Conservation (phyloP, 2,329 filamentous ascomycete genomes). For the Plenodomus biglobosus region DNA sequence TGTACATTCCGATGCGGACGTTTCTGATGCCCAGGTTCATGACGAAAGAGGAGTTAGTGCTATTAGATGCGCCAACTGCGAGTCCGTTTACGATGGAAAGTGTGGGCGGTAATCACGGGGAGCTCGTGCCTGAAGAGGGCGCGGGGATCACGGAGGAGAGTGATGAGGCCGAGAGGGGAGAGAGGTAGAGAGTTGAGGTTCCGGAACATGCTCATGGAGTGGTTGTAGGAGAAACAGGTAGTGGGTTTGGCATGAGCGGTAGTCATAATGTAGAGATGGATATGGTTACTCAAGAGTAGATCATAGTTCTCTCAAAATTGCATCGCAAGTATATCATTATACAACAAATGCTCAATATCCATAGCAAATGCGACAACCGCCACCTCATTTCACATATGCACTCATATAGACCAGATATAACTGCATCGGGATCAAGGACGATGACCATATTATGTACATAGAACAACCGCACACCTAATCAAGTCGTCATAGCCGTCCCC, state of each 20-base stretch:
- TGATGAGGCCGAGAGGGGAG: conserved; percentile 32
- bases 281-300: neutral
- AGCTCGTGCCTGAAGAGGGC: conserved; percentile 11
- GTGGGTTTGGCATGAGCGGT: neutral
- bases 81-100: conserved; percentile 57
- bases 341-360: no score
- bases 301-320: no score
- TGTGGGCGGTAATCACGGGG: conserved; percentile 52
- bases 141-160: conserved; percentile 5
- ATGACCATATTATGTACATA: no score
- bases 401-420: no score
- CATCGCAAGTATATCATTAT: no score
- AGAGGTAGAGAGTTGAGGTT: conserved; percentile 15
- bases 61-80: conserved; percentile 58
- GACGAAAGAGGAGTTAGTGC: conserved; percentile 49
- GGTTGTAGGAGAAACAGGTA: neutral
- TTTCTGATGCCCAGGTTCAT: conserved; percentile 56
- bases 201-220: neutral
- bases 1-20: conserved; percentile 58
- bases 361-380: no score
- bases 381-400: no score
- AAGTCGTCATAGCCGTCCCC: no score
- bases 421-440: no score
- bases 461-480: no score
- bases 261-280: neutral